Base-by-base conservation (phyloP, 352 stramenopile species). In the Globisporangium yorkense region DNA sequence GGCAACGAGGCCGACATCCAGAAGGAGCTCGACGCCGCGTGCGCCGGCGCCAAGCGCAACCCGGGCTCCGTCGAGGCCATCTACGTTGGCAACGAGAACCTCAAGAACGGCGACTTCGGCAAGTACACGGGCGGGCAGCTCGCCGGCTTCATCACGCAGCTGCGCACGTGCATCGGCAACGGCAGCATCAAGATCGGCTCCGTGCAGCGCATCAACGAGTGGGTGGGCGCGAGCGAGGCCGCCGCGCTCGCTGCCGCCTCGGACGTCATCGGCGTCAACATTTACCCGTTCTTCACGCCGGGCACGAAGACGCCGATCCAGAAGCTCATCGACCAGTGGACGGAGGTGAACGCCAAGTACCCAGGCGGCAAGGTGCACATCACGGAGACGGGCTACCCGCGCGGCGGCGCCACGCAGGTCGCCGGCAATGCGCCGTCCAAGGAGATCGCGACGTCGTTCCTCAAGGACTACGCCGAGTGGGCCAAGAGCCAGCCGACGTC, bases 21-120 rank as follows among this genome's bases (percentile, higher is more conserved):
- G n/a, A 56, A 48, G 35, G 75, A 88, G 57, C 83, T 92, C 59
- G 39, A 80, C 33, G 80, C 83, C 27, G 78, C 79, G 24, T 82
- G 84, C 59, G 60, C 68, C 6, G 83, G 75, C 41, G 82, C 72
- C 31, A 45, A 66, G 40, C 51, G 47, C 24, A 64, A 84, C 57
- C 66, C 77, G 0, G 40, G 57, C 16, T 60, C 51, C 0, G 66
- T 92, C n/a, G 61, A 86, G 24, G 68, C 66, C 8, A 71, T 92
- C 48, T 90, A 77, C 64, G 79, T 87, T 31, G 83, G 83, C 44
- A 92, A 90, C 71, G 83, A 92, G 56, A 72, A 85, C 72, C 67
- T 92, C 18, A 56, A 66, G 46, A 86, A 86, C 65, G 62, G 68
- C 33, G 66, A 55, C 57, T 84, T 76, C 44, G 79, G 77, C 21